These are phyloP conservation scores for Carpinus viminea DNA, from an alignment of 306 rosid genomes.

Conservation along the genomic window DNA sequence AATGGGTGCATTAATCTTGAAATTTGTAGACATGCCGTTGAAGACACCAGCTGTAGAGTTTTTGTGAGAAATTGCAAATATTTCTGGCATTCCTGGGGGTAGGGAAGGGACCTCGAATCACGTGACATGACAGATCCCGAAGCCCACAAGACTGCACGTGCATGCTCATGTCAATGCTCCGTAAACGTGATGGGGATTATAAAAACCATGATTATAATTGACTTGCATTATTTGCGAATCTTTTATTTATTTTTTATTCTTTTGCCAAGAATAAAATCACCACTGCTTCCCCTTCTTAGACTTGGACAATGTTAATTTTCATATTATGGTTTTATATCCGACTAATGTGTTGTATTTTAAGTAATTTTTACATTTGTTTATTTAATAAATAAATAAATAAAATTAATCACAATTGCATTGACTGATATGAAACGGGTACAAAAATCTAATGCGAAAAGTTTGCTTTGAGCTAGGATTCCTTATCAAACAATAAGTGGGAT, in stretches of 20 bases:
- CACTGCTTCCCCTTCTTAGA: too few relatives aligned
- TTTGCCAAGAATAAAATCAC: neutral
- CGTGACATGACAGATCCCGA: conserved; percentile 38
- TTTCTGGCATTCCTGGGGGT: conserved; percentile 8
- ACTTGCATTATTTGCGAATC: neutral
- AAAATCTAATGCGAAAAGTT: too few relatives aligned
- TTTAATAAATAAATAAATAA: too few relatives aligned
- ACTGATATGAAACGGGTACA: too few relatives aligned
- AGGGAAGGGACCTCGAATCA: conserved; percentile 29
- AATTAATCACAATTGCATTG: too few relatives aligned
- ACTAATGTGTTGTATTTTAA: too few relatives aligned
- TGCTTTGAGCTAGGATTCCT: neutral
- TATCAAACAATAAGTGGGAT: too few relatives aligned
- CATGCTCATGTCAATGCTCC: conserved; percentile 32
- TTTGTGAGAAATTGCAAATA: neutral
- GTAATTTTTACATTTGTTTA: too few relatives aligned
- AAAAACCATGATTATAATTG: neutral
- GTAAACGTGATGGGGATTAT: neutral
- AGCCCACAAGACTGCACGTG: conserved; percentile 30
- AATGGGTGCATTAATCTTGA: neutral
- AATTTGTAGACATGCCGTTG: neutral
- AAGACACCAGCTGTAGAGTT: neutral
- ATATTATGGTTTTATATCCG: too few relatives aligned
- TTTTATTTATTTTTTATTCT: neutral
- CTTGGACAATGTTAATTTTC: too few relatives aligned